Percentiles rank a stretch among this genome's conserved stretches.
These are phyloP conservation scores for Thamnidium elegans DNA, from an alignment of 192 early-diverging fungal genomes.

Conservation along the genomic window DNA sequence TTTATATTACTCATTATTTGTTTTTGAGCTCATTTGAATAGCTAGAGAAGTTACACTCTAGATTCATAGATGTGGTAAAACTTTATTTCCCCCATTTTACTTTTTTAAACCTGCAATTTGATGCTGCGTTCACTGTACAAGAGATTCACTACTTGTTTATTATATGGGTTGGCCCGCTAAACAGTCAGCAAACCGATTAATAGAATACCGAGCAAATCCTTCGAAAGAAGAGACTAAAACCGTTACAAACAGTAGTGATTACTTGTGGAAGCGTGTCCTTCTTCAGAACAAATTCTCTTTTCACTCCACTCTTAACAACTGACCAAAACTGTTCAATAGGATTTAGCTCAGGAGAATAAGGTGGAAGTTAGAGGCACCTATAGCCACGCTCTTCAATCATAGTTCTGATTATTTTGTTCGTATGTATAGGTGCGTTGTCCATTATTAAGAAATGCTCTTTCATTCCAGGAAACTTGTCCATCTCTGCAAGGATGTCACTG, in stretches of 20 bases:
- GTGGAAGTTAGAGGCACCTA: neutral
- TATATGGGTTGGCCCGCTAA: too few species aligned
- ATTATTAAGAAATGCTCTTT: constrained; percentile 28
- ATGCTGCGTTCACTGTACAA: too few species aligned
- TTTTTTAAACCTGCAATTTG: too few species aligned
- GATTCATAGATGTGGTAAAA: too few species aligned
- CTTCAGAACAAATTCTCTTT: neutral
- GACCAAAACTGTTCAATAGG: neutral
- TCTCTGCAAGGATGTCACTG: neutral
- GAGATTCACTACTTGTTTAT: too few species aligned
- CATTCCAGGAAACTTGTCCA: constrained; percentile 7
- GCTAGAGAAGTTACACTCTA: too few species aligned
- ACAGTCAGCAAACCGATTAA: too few species aligned
- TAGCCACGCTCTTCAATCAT: constrained; percentile 8
- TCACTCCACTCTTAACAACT: neutral
- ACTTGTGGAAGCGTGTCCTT: too few species aligned
- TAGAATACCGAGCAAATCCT: too few species aligned
- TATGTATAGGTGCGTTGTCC: constrained; percentile 30
- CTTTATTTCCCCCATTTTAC: too few species aligned
- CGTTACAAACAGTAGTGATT: too few species aligned
- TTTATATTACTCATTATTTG: constrained; percentile 8
- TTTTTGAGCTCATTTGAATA: constrained; percentile 1
- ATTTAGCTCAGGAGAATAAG: neutral
- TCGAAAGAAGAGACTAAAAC: too few species aligned
- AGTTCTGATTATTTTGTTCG: neutral